Conservation (phyloP, 179 eudicot genomes). For the Beta corolliflora region DNA sequence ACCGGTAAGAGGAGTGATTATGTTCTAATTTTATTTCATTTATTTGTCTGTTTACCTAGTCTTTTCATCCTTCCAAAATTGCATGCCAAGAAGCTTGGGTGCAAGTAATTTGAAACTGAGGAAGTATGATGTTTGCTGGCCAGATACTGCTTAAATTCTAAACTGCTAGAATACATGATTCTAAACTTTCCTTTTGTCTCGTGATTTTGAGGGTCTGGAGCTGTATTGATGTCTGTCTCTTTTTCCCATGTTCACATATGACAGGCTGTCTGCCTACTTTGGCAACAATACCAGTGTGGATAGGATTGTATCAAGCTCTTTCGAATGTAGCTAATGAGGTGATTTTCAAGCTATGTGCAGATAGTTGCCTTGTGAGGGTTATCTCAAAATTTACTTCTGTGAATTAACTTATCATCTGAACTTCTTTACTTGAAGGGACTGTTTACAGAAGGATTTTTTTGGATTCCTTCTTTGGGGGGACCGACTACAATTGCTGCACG, state of each 20-base stretch:
- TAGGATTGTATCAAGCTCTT: constrained; percentile 98
- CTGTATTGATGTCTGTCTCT: constrained; percentile 6
- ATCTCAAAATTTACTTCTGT: neutral
- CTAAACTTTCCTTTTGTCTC: neutral
- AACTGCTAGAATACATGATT: neutral
- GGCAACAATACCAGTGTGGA: constrained; percentile 99
- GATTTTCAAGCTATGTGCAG: constrained; percentile 2
- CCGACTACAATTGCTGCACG: constrained; percentile 98
- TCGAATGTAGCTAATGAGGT: constrained; percentile 99
- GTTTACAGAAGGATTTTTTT: constrained; percentile 94
- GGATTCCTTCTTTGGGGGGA: constrained; percentile 99
- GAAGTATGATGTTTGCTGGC: neutral
- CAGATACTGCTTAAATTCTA: neutral
- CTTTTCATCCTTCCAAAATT: no score
- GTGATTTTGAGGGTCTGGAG: neutral
- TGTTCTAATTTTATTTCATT: no score
- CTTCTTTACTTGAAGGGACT: constrained; percentile 60
- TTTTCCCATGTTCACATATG: constrained; percentile 9
- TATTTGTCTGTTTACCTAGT: no score
- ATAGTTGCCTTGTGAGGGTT: neutral
- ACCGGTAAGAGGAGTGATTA: no score
- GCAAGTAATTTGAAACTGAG: no score
- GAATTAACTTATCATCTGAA: constrained; percentile 15
- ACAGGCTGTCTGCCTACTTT: constrained; percentile 97
- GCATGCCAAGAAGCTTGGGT: no score